Conservation (phyloP, 225 moss, liverwort and hornwort genomes). For the Pleurozium schreberi region DNA sequence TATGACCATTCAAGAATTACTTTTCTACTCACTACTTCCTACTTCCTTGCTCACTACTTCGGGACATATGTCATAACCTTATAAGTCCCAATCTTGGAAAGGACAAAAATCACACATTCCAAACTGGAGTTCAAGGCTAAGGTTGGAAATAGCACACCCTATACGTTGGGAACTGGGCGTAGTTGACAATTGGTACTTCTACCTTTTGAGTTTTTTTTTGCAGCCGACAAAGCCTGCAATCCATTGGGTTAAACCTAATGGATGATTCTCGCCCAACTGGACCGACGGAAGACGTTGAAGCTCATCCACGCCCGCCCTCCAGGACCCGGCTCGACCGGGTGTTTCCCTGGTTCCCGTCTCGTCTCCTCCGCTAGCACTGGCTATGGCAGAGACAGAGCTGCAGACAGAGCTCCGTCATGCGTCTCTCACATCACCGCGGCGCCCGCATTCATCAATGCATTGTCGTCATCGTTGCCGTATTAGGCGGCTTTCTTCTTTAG, state of each 20-base stretch:
- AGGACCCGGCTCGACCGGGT: neutral
- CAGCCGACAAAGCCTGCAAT: neutral
- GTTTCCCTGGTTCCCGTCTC: neutral
- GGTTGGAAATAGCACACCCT: too few relatives aligned
- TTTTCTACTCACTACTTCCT: too few relatives aligned
- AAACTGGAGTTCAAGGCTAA: too few relatives aligned
- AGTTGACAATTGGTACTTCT: too few relatives aligned
- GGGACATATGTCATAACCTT: too few relatives aligned
- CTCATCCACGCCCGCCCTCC: neutral
- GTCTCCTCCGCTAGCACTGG: neutral
- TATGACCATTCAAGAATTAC: too few relatives aligned
- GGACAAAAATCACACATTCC: too few relatives aligned
- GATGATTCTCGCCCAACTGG: neutral
- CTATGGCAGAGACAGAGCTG: constrained; percentile 1
- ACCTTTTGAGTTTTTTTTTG: neutral
- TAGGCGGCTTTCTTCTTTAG: neutral
- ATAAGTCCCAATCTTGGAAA: too few relatives aligned
- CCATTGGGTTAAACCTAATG: neutral
- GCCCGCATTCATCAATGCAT: constrained; percentile 8
- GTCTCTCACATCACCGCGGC: neutral
- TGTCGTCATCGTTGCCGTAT: neutral
- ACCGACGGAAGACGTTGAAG: too few relatives aligned
- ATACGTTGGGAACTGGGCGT: too few relatives aligned
- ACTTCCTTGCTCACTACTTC: too few relatives aligned
- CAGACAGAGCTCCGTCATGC: neutral